phyloP scores from a whole-genome alignment of 352 stramenopile species.

The Pythium coloratum region DNA sequence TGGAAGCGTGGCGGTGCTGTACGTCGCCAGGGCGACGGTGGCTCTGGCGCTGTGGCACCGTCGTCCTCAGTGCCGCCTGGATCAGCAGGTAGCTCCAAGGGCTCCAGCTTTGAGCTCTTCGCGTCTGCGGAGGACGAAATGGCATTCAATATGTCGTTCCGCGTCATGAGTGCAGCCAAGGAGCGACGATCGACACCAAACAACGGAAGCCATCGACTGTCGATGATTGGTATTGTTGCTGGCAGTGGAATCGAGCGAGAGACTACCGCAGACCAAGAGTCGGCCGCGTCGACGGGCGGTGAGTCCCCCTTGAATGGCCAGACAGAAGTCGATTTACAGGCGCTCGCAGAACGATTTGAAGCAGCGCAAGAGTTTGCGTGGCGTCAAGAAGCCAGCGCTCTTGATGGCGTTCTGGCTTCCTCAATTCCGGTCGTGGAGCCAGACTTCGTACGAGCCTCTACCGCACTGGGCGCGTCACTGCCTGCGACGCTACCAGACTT shows the following conservation, averaged over 20 bases:
- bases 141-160: conserved; percentile 37
- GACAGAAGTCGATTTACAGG: background rate
- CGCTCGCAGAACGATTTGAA: background rate
- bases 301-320: background rate
- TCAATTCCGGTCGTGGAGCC: too few relatives aligned
- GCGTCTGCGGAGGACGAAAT: conserved; percentile 32
- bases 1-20: conserved; percentile 48
- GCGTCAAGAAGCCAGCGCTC: background rate
- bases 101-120: conserved; percentile 25
- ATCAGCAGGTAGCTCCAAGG: background rate
- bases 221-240: conserved; percentile 7
- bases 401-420: background rate
- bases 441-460: background rate
- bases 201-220: conserved; percentile 6
- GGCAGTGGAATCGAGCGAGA: conserved; percentile 4
- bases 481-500: background rate
- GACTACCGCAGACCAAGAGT: background rate
- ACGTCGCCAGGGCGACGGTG: conserved; percentile 11
- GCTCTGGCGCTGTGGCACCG: background rate
- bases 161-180: conserved; percentile 33
- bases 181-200: conserved; percentile 15
- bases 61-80: background rate
- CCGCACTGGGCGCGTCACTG: background rate
- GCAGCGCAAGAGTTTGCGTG: background rate
- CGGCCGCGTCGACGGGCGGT: background rate